Percentiles rank a stretch among this genome's conserved stretches.
These are phyloP conservation scores for Teunomyces tritomae DNA, from an alignment of 805 yeast genomes.

Conservation along the genomic window DNA sequence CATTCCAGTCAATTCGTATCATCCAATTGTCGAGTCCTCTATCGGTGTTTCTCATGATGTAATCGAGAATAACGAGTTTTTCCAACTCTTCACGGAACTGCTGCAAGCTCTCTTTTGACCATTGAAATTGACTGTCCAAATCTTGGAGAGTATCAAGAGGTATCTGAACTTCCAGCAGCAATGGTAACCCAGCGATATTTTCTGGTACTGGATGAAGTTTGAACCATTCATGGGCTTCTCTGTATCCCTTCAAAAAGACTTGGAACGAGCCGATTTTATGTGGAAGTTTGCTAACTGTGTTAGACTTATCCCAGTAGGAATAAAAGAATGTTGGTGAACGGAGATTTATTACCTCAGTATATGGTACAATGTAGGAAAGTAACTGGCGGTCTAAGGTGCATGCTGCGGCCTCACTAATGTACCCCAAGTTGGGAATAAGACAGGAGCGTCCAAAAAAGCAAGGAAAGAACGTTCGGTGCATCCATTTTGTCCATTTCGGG, in stretches of 20 bases:
- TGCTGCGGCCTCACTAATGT: conserved; percentile 71
- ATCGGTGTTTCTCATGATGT: conserved; percentile 72
- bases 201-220: conserved; percentile 53
- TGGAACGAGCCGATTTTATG: conserved; percentile 68
- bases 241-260: conserved; percentile 55
- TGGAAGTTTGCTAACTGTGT: conserved; percentile 27
- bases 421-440: conserved; percentile 69
- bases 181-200: conserved; percentile 17
- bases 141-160: neutral
- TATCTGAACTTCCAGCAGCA: conserved; percentile 4
- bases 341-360: conserved; percentile 55
- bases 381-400: conserved; percentile 61
- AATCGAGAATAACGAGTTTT: conserved; percentile 67
- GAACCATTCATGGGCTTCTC: conserved; percentile 61
- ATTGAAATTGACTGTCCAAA: conserved; percentile 34
- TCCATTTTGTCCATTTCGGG: conserved; percentile 80
- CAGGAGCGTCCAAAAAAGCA: conserved; percentile 76
- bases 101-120: conserved; percentile 49
- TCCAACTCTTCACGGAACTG: conserved; percentile 64
- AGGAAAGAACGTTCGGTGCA: conserved; percentile 71
- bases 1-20: conserved; percentile 53
- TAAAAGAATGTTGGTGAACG: conserved; percentile 52
- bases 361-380: conserved; percentile 60
- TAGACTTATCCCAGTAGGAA: conserved; percentile 44
- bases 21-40: conserved; percentile 78